These are phyloP conservation scores for Aureobasidium sp. DNA, from an alignment of 2,329 filamentous ascomycete species.

Conservation along the genomic window DNA sequence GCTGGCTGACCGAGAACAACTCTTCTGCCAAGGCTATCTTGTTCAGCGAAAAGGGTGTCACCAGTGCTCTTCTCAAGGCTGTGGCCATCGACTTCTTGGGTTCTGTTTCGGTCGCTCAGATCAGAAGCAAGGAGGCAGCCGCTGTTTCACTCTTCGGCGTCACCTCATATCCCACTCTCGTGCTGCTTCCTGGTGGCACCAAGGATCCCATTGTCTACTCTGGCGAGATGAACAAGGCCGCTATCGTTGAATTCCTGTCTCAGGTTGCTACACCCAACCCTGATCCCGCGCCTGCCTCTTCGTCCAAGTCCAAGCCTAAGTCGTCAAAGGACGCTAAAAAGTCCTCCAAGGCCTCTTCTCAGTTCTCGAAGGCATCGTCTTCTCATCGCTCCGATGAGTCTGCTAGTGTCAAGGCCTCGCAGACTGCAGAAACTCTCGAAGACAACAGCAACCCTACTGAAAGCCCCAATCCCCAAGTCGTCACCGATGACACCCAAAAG, in stretches of 20 bases:
- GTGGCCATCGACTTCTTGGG: constrained; percentile 87
- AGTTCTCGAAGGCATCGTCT: constrained; percentile 45
- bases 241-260: constrained; percentile 74
- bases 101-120: constrained; percentile 70
- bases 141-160: constrained; percentile 69
- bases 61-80: constrained; percentile 72
- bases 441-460: constrained; percentile 45
- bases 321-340: constrained; percentile 39
- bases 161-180: constrained; percentile 68
- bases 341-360: constrained; percentile 40
- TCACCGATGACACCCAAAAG: constrained; percentile 38
- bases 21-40: constrained; percentile 76
- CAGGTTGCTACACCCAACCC: constrained; percentile 74
- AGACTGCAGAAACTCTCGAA: constrained; percentile 46
- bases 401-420: constrained; percentile 40
- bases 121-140: constrained; percentile 71
- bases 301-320: constrained; percentile 39
- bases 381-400: constrained; percentile 46
- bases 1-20: constrained; percentile 62
- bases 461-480: constrained; percentile 46
- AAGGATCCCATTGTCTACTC: constrained; percentile 66
- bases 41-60: constrained; percentile 89
- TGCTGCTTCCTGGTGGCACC: constrained; percentile 68
- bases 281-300: constrained; percentile 53
- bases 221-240: constrained; percentile 78